Evolutionary conservation across 164 flowering plant genomes (phyloP), one percentile per base, ranked within the genome.

Genomic region (Nelumbo lutea): DNA sequence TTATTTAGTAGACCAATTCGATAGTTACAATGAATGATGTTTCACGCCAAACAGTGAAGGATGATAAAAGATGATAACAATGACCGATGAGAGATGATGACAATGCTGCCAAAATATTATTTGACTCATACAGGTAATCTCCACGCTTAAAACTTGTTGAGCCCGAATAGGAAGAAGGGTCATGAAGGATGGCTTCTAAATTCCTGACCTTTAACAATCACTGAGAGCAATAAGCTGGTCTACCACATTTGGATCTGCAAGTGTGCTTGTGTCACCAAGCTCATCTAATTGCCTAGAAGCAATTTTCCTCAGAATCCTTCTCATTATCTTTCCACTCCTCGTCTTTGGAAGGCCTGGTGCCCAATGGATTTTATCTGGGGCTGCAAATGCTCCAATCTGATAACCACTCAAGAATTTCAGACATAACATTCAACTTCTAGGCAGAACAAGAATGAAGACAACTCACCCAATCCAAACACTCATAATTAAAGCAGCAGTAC

Each of bases 271-370:
- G 77, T 96, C 98, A 10, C 99, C 98, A 41, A 93, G 96, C 74
- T 93, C 97, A 75, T 90, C 90, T 65, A 89, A 77, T 77, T 93
- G 97, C 81, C 83, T 80, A 1, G 97, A 79, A 48, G 99, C 98
- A 69, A 96, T 93, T 81, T 96, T 96, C 72, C 98, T 82, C 72
- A 96, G 74, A 65, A 96, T 90, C 73, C 99, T 82, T 77, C 98
- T 84, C 98, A 96, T 96, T 73, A 96, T 92, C 82, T 96, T 96
- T 67, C 99, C 98, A 69, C 98, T 93, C 76, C 99, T 88, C 15
- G 99, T 96, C 81, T 96, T 96, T 15, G 99, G 99, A 66, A 93
- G 98, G 38, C 91, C 96, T 46, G 99, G 99, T 13, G 99, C 98
- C 99, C 99, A 93, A 52, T 96, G 99, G 70, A 96, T 86, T 76